phyloP scores from a whole-genome alignment of 306 rosid species.

The Pyrus bretschneideri region DNA sequence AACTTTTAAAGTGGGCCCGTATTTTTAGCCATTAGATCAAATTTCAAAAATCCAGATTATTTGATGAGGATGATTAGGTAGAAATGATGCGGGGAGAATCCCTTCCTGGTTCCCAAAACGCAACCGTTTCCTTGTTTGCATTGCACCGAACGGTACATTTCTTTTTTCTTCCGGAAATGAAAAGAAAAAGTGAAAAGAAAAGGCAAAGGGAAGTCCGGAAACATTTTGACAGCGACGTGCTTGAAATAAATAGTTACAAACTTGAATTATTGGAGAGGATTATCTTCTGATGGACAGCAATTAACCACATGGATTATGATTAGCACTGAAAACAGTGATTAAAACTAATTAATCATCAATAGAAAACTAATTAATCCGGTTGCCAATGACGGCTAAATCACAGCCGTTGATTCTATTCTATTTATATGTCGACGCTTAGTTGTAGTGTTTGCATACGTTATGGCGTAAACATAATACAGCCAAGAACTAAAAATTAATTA shows the following conservation, averaged over 20 bases:
- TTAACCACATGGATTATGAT: background rate
- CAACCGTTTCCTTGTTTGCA: background rate
- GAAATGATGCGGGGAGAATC: too few species aligned
- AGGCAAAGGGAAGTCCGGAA: background rate
- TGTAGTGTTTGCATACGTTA: background rate
- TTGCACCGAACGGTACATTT: background rate
- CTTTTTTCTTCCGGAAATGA: background rate
- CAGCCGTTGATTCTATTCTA: background rate
- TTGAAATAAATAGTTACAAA: background rate
- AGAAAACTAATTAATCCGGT: background rate
- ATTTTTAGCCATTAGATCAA: too few species aligned
- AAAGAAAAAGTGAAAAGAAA: background rate
- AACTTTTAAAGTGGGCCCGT: too few species aligned
- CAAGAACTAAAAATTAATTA: background rate
- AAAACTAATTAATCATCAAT: background rate
- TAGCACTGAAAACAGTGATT: background rate
- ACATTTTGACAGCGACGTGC: constrained; percentile 2
- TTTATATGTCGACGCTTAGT: background rate
- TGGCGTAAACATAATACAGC: background rate
- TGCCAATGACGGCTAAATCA: constrained; percentile 4
- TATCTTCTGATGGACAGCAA: background rate
- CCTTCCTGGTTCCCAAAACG: background rate
- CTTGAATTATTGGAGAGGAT: background rate
- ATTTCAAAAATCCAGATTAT: too few species aligned
- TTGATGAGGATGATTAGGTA: too few species aligned